phyloP scores from a whole-genome alignment of 2,329 filamentous ascomycete genomes.

The Trichoderma afroharzianum region DNA sequence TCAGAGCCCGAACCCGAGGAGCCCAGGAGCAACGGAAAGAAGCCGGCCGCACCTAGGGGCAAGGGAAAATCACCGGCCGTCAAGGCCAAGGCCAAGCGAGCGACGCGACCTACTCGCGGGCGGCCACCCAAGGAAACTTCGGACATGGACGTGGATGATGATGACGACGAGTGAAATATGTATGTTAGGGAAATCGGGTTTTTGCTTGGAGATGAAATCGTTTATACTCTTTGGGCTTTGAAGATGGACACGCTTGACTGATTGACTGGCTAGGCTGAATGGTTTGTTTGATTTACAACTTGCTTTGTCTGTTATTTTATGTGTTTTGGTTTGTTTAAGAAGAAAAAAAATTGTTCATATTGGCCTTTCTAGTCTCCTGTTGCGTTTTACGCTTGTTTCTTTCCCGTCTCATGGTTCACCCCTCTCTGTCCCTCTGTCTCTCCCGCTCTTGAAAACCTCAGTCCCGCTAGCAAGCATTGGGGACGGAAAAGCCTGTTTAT shows the following conservation, averaged over 20 bases:
- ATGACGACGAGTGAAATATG: conserved; percentile 22
- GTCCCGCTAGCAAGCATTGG: neutral
- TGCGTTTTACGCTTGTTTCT: neutral
- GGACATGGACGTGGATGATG: conserved; percentile 37
- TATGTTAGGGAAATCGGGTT: conserved; percentile 5
- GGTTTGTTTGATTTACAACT: neutral
- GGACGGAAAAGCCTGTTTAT: neutral
- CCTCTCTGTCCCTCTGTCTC: neutral
- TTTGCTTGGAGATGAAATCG: conserved; percentile 8
- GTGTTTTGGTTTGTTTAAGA: neutral
- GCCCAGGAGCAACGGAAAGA: conserved; percentile 27
- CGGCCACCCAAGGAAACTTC: conserved; percentile 26
- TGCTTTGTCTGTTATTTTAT: neutral
- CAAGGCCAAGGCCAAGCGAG: conserved; percentile 26
- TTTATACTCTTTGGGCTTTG: neutral
- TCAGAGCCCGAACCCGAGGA: conserved; percentile 20
- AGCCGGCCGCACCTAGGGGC: conserved; percentile 22
- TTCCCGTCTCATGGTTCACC: neutral
- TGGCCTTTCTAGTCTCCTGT: neutral
- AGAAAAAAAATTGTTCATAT: conserved; percentile 1
- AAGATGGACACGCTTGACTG: neutral
- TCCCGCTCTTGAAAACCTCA: neutral
- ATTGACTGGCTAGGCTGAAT: neutral
- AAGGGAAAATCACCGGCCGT: conserved; percentile 23
- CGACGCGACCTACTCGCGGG: conserved; percentile 26